Percentiles rank a stretch among this genome's conserved stretches.
Conservation (phyloP, 345 rosid species). For the Corymbia maculata region DNA sequence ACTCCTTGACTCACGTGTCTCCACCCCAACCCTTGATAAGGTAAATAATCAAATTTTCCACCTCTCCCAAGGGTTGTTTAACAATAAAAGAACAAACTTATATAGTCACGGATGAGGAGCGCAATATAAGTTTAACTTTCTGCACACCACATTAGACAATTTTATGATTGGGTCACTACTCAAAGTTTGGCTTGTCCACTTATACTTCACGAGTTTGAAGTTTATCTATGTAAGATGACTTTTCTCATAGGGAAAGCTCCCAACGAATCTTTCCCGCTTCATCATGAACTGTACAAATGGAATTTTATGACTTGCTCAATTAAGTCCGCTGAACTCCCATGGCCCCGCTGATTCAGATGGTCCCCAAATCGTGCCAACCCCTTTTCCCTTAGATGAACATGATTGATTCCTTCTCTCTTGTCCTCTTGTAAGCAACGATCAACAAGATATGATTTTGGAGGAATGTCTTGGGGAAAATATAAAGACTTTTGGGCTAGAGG, state of each 20-base stretch:
- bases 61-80: not conserved
- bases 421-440: not conserved
- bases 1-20: not conserved
- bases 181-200: not conserved
- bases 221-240: not conserved
- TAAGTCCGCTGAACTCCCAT: not conserved
- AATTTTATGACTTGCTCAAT: not conserved
- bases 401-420: not conserved
- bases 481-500: not conserved
- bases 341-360: not conserved
- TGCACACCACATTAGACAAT: not conserved
- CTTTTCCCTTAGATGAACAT: not conserved
- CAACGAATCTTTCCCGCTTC: not conserved
- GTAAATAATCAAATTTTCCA: not conserved
- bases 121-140: not conserved
- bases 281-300: not conserved
- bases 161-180: not conserved
- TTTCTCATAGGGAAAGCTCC: not conserved
- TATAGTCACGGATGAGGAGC: not conserved
- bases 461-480: not conserved
- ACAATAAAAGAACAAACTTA: not conserved
- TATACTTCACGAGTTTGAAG: not conserved
- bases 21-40: not conserved
- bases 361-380: not conserved
- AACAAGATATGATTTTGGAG: not conserved